A percentile compares a stretch with the other conserved stretches of the same genome.
Evolutionary conservation across 192 early-diverging fungal genomes (phyloP).

Genomic region (Ramicandelaber brevisporus): DNA sequence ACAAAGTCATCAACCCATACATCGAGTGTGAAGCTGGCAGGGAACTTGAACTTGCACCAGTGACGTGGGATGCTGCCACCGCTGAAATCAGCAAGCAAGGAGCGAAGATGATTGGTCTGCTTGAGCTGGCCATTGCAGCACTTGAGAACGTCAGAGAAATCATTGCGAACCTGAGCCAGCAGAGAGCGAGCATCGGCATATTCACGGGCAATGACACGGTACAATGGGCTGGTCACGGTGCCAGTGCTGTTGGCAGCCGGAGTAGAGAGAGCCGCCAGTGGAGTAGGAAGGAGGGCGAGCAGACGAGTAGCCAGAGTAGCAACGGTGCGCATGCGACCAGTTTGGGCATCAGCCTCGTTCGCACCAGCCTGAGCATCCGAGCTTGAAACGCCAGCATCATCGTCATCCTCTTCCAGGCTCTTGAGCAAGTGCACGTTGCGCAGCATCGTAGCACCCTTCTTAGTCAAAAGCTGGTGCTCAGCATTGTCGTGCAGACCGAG

Average conservation of each 20-base stretch:
- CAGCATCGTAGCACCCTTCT: conserved; percentile 56
- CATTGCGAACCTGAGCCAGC: conserved; percentile 29
- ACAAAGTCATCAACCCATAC: conserved; percentile 51
- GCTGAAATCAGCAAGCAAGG: conserved; percentile 35
- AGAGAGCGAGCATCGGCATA: conserved; percentile 27
- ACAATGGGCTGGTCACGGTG: conserved; percentile 26
- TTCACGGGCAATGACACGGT: conserved; percentile 69
- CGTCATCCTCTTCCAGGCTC: conserved; percentile 56
- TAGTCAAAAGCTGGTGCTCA: conserved; percentile 64
- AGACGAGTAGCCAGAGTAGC: conserved; percentile 24
- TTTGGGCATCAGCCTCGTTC: conserved; percentile 14
- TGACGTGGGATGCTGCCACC: conserved; percentile 41
- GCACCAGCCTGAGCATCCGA: conserved; percentile 6
- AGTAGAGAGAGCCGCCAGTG: conserved; percentile 2
- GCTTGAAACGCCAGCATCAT: conserved; percentile 10
- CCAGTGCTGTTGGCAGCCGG: not conserved
- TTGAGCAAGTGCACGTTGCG: conserved; percentile 66
- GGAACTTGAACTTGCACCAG: conserved; percentile 44
- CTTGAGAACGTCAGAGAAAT: conserved; percentile 31
- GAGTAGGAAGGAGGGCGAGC: conserved; percentile 22
- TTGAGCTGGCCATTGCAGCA: conserved; percentile 53
- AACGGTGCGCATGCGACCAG: conserved; percentile 52
- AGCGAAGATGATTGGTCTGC: conserved; percentile 67
- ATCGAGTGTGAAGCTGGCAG: conserved; percentile 24
- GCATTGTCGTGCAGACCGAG: conserved; percentile 82